phyloP scores from a whole-genome alignment of 2,329 filamentous ascomycete species.

The Pseudocercospora eumusae region DNA sequence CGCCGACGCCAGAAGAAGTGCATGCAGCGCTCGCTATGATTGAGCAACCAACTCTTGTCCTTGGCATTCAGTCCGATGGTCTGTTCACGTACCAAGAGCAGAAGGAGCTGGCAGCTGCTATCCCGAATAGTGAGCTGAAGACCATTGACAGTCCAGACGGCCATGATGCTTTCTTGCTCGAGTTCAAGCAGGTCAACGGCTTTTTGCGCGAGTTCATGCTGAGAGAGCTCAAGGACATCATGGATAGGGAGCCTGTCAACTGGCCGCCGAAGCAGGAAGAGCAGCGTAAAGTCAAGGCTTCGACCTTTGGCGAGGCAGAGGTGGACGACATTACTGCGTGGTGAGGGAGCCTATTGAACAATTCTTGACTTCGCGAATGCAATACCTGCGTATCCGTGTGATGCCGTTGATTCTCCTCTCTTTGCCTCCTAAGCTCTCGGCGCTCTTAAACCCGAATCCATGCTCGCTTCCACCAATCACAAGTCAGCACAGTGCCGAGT shows the following conservation, averaged over 20 bases:
- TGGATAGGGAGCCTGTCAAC: constrained; percentile 57
- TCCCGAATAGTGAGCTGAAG: constrained; percentile 74
- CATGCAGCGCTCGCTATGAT: constrained; percentile 77
- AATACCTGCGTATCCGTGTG: too few species aligned
- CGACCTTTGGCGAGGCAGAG: constrained; percentile 92
- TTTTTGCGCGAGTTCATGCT: constrained; percentile 83
- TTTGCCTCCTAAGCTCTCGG: neutral
- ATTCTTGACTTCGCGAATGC: neutral
- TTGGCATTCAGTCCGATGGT: constrained; percentile 94
- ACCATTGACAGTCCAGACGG: constrained; percentile 93
- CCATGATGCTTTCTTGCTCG: constrained; percentile 92
- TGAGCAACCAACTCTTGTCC: constrained; percentile 82
- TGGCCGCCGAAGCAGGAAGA: constrained; percentile 51
- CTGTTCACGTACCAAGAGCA: constrained; percentile 98
- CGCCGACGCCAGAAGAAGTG: constrained; percentile 55
- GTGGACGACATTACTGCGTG: constrained; percentile 95
- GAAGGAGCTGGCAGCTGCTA: constrained; percentile 80
- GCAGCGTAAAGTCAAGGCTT: constrained; percentile 74
- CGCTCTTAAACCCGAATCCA: neutral
- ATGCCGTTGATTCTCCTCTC: too few species aligned
- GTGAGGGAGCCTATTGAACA: constrained; percentile 50
- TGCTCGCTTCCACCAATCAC: neutral
- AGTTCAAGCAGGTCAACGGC: constrained; percentile 94
- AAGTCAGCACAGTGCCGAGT: neutral
- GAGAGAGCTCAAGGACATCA: constrained; percentile 83